phyloP scores from a whole-genome alignment of 1,284 basidiomycete genomes.

The Moniliella sp. region DNA sequence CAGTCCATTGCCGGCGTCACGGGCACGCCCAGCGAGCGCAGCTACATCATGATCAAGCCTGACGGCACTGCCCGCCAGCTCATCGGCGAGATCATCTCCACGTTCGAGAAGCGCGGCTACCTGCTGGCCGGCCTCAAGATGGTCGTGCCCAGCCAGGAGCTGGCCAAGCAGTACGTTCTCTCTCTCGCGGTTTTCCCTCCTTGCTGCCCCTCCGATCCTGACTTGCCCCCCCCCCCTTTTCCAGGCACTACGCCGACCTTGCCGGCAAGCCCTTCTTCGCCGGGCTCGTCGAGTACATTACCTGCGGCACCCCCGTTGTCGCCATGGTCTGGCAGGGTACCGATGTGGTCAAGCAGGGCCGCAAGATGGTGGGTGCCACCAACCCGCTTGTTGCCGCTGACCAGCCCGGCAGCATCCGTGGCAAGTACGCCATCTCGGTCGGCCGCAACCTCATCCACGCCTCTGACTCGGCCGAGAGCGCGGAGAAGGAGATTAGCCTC shows the following conservation, averaged over 20 bases:
- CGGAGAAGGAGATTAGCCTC: constrained; percentile 31
- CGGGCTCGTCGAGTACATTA: constrained; percentile 42
- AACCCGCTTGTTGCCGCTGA: constrained; percentile 80
- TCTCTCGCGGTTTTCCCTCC: neutral
- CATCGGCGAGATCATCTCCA: constrained; percentile 28
- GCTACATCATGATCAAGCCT: constrained; percentile 37
- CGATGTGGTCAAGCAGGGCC: constrained; percentile 38
- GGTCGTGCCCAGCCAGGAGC: constrained; percentile 27
- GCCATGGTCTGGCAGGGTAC: constrained; percentile 92
- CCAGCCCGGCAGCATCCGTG: constrained; percentile 38
- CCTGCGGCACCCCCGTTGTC: constrained; percentile 78
- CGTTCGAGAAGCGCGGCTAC: constrained; percentile 29
- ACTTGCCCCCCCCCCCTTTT: neutral
- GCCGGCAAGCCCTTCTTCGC: constrained; percentile 34
- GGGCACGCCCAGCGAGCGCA: constrained; percentile 35
- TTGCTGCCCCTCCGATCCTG: neutral
- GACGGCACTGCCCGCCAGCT: constrained; percentile 30
- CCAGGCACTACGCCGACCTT: constrained; percentile 32
- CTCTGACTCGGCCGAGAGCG: constrained; percentile 44
- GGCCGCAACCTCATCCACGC: constrained; percentile 44
- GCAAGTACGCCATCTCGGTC: constrained; percentile 16
- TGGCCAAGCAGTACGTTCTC: no score
- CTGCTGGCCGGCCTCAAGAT: constrained; percentile 30
- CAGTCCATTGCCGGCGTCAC: constrained; percentile 38
- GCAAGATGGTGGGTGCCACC: constrained; percentile 82